These are phyloP conservation scores for Epithemia pelagica DNA, from an alignment of 108 stramenopile species.

Conservation along the genomic window DNA sequence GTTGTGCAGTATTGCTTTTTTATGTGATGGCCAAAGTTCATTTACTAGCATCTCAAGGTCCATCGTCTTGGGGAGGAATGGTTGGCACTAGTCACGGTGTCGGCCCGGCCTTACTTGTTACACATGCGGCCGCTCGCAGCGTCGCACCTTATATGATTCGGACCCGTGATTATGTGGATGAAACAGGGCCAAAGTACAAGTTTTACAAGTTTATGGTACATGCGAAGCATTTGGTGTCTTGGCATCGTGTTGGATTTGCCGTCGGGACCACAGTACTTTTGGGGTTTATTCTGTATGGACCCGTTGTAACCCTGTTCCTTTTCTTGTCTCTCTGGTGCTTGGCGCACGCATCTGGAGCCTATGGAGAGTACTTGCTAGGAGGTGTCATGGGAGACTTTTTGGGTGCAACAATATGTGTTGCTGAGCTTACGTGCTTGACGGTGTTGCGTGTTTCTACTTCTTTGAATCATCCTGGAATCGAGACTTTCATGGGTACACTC, in stretches of 20 bases:
- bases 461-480: no score
- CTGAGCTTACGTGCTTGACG: constrained; percentile 26
- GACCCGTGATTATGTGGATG: constrained; percentile 54
- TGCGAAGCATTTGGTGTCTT: constrained; percentile 55
- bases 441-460: no score
- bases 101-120: constrained; percentile 40
- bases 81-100: constrained; percentile 14
- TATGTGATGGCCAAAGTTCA: constrained; percentile 55
- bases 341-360: constrained; percentile 30
- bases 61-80: constrained; percentile 6
- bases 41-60: constrained; percentile 37
- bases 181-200: constrained; percentile 58
- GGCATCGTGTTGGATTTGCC: constrained; percentile 30
- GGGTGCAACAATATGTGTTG: constrained; percentile 64
- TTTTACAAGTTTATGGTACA: constrained; percentile 67
- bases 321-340: constrained; percentile 22
- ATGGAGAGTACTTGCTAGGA: constrained; percentile 31
- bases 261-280: constrained; percentile 17
- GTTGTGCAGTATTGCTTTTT: constrained; percentile 53
- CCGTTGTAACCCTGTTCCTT: constrained; percentile 20
- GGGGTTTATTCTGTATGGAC: constrained; percentile 27
- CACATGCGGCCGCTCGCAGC: constrained; percentile 57
- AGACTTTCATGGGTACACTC: not conserved
- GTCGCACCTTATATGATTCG: constrained; percentile 56
- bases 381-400: constrained; percentile 81